Percentiles rank a stretch among this genome's conserved stretches.
phyloP scores from a whole-genome alignment of 73 alveolate genomes.

The Halteria grandinella region DNA sequence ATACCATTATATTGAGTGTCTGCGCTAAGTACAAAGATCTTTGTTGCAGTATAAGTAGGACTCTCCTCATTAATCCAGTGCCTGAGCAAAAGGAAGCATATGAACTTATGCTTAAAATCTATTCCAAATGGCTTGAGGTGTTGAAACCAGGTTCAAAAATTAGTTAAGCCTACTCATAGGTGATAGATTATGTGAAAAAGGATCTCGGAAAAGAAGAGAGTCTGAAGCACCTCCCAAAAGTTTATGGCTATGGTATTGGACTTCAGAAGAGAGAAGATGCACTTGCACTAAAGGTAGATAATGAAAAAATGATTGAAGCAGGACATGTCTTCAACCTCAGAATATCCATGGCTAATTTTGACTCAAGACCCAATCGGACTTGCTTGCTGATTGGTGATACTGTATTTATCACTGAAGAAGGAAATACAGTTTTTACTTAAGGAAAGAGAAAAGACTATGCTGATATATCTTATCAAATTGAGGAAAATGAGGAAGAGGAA shows the following conservation, averaged over 20 bases:
- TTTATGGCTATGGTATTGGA: conserved; percentile 64
- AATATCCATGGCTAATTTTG: conserved; percentile 58
- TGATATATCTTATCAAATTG: conserved; percentile 65
- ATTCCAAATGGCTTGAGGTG: conserved; percentile 50
- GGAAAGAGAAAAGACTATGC: conserved; percentile 49
- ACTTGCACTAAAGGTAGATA: conserved; percentile 54
- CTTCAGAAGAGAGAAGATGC: conserved; percentile 43
- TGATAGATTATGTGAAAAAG: conserved; percentile 10
- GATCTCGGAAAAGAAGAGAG: conserved; percentile 23
- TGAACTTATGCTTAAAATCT: conserved; percentile 69
- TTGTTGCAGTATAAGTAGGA: conserved; percentile 81
- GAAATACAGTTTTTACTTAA: conserved; percentile 49
- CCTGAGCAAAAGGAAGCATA: conserved; percentile 81
- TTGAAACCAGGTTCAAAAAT: conserved; percentile 62
- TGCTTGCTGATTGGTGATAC: conserved; percentile 67
- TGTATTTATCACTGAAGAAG: conserved; percentile 42
- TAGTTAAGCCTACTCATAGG: conserved; percentile 38
- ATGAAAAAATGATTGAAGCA: conserved; percentile 59
- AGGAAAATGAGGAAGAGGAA: conserved; percentile 65
- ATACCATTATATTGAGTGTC: conserved; percentile 79
- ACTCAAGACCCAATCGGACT: conserved; percentile 36
- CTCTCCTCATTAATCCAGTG: conserved; percentile 88
- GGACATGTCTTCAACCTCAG: conserved; percentile 64
- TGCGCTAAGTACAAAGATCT: conserved; percentile 89
- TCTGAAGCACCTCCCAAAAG: conserved; percentile 12